Base-by-base conservation (phyloP, 73 alveolate genomes). In the Paramecium biaurelia region DNA sequence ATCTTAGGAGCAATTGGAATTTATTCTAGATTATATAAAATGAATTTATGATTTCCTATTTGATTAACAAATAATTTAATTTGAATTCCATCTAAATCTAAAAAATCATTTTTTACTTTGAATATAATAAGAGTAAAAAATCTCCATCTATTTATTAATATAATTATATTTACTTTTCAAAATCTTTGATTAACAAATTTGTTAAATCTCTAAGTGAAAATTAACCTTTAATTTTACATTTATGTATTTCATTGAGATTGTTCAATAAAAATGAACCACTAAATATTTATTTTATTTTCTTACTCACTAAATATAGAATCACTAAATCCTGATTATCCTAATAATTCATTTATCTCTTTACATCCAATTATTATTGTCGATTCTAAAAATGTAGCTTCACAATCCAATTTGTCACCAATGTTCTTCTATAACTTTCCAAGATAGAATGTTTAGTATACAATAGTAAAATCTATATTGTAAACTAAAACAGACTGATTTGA, bases 241-340 rank as follows among this genome's bases (percentile, higher is more conserved):
- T 63, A 30, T 32, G 84, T 14, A 63, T 34, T 30, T 63, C 84
- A 63, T 63, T 63, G 0, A 63, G 12, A 63, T 63, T 63, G 12
- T 63, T 63, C 10, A 10, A 63, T 10, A 63, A 63, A 14, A 63
- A 63, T 3, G 84, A 63, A 63, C 84, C 84, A 63, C 84, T 63
- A 63, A 24, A 63, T 63, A 1, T 9, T n/a, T 63, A 63, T 63
- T 63, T 24, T 26, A 26, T 63, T 0, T 23, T 26, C 53, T 63
- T 63, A 63, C 84, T 63, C 84, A 63, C 84, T 63, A n/a, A 63
- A 63, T 63, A 63, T 26, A 9, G 84, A 63, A 63, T 63, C 84
- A 30, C 84, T 63, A 9, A 12, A 63, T 32, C 84, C 84, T 24
- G 84, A 23, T 63, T 63, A 30, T 30, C 84, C 84, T 30, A 63